Evolutionary conservation across 139 green algal genomes (phyloP).

Genomic region (Nannochloris sp.): DNA sequence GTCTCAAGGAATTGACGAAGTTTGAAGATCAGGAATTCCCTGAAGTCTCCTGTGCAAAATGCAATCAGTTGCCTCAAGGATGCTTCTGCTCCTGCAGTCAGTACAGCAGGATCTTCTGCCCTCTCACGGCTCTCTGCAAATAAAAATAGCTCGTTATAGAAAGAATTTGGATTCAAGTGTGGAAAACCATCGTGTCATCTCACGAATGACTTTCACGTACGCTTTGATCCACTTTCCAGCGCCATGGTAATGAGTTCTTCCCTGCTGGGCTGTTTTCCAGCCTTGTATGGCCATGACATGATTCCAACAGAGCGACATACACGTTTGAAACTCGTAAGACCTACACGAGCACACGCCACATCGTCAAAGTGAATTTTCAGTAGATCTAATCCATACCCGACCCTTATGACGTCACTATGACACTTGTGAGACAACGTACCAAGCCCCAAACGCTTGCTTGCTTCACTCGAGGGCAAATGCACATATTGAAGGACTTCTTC

Average conservation of each 20-base stretch:
- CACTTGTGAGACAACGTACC: neutral
- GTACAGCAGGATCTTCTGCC: too few relatives aligned
- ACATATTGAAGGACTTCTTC: neutral
- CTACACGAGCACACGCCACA: neutral
- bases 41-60: too few relatives aligned
- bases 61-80: too few relatives aligned
- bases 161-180: neutral
- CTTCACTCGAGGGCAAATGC: neutral
- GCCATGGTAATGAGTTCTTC: neutral
- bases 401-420: neutral
- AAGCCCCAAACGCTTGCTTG: neutral
- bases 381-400: neutral
- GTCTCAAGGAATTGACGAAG: too few relatives aligned
- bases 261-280: neutral
- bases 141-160: too few relatives aligned
- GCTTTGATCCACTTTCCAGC: neutral
- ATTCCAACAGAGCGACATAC: neutral
- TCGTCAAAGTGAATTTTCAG: neutral
- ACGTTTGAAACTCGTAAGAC: constrained; percentile 4
- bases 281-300: neutral
- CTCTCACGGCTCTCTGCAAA: too few relatives aligned
- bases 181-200: neutral
- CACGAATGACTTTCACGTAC: neutral
- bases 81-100: too few relatives aligned
- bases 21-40: too few relatives aligned